Conservation (phyloP, 495 filamentous ascomycete species). For the Aspergillus campestris region DNA sequence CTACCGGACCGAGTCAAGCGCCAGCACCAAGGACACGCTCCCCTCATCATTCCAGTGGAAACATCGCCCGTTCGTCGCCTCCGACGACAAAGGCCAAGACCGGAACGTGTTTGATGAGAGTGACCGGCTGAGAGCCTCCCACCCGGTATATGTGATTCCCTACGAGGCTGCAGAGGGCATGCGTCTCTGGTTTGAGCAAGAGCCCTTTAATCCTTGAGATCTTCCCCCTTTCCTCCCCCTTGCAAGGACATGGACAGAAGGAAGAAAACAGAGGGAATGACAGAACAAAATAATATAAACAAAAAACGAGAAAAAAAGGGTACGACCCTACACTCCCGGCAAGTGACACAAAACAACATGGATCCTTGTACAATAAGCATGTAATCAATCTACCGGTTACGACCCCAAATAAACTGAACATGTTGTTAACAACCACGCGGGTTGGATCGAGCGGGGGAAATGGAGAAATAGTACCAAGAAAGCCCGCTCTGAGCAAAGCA, state of each 20-base stretch:
- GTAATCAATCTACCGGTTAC: too few species aligned
- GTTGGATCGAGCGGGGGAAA: neutral
- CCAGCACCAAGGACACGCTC: slow-evolving; percentile 25
- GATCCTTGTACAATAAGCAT: too few species aligned
- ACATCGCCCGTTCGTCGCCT: slow-evolving; percentile 38
- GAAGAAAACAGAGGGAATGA: neutral
- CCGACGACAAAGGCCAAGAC: slow-evolving; percentile 35
- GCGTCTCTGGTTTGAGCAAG: slow-evolving; percentile 51
- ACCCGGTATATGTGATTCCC: slow-evolving; percentile 83
- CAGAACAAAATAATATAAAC: neutral
- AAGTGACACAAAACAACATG: too few species aligned
- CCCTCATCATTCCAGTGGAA: slow-evolving; percentile 59
- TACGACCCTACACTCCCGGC: too few species aligned
- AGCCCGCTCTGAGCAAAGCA: neutral
- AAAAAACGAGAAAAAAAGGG: neutral
- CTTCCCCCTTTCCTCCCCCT: too few species aligned
- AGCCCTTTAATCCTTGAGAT: slow-evolving; percentile 7
- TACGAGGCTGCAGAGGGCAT: slow-evolving; percentile 56
- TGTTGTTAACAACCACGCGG: slow-evolving; percentile 5
- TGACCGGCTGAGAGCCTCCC: slow-evolving; percentile 47
- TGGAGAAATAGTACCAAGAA: too few species aligned
- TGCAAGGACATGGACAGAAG: too few species aligned
- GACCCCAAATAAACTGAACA: neutral
- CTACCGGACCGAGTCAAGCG: slow-evolving; percentile 44
- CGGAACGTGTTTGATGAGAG: slow-evolving; percentile 36